phyloP scores from a whole-genome alignment of 495 filamentous ascomycete species.

The Neurospora sp. region DNA sequence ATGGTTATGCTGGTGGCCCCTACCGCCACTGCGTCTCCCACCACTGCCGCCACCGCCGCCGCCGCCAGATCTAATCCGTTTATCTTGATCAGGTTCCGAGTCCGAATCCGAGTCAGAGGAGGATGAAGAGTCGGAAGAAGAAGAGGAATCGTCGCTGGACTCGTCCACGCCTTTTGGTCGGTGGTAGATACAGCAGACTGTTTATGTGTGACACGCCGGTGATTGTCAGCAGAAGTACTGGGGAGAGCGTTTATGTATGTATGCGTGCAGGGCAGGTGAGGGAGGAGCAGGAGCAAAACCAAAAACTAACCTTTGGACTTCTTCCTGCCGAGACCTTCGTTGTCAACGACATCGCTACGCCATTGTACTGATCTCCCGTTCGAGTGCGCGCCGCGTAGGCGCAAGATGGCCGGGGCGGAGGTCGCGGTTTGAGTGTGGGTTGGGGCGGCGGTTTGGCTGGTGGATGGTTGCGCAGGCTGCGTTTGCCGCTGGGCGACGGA shows the following conservation, averaged over 20 bases:
- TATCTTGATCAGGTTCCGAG: constrained; percentile 20
- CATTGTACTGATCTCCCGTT: constrained; percentile 60
- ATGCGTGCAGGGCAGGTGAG: not conserved
- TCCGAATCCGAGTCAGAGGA: constrained; percentile 37
- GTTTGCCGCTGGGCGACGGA: constrained; percentile 8
- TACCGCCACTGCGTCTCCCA: not conserved
- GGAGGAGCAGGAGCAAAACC: not conserved
- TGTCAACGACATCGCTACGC: constrained; percentile 91
- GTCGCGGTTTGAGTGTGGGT: constrained; percentile 8
- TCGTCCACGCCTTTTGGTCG: constrained; percentile 73
- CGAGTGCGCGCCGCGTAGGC: constrained; percentile 32
- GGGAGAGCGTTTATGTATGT: not conserved
- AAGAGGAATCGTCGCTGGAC: constrained; percentile 70
- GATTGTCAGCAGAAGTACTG: not conserved
- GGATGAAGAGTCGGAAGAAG: constrained; percentile 49
- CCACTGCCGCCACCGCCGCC: constrained; percentile 13
- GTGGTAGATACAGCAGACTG: constrained; percentile 98
- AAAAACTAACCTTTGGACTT: constrained; percentile 67
- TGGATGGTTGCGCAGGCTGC: constrained; percentile 8
- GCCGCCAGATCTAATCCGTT: constrained; percentile 2
- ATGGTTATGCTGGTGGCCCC: constrained; percentile 9
- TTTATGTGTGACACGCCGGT: not conserved
- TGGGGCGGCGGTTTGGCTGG: constrained; percentile 12
- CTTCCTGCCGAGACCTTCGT: constrained; percentile 91
- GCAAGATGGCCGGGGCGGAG: constrained; percentile 33